Base-by-base conservation (phyloP, 2,329 filamentous ascomycete species). In the Paramyrothecium sp. region DNA sequence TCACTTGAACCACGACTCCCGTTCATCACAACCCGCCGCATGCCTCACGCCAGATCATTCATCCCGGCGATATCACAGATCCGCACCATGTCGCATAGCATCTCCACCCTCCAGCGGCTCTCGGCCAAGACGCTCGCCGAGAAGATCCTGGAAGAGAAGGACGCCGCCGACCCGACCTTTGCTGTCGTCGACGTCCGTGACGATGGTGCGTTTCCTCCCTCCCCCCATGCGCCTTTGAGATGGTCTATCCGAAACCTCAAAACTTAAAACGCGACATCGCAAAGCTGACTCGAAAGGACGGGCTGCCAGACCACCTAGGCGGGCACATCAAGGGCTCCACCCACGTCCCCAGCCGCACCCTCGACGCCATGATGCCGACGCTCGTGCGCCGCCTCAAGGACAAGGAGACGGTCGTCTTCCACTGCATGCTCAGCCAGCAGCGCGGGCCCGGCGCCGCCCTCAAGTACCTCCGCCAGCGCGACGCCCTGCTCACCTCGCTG, bases 381-480 rank as follows among this genome's bases (percentile, higher is more conserved):
- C 85, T 99, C n/a, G 81, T 96, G 13, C 86, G 91, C 56, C 87
- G 83, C 48, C 83, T 97, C 51, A 79, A 86, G 62, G 86, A 89
- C 69, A 92, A 92, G 73, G 85, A 95, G 56, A 89, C 83, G 12
- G 92, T 99, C 16, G 85, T 99, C 1, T 99, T 99, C 73, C 95
- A 99, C 77, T 99, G 95, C 75, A 90, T 91, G 19, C 79, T 98
- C 56, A 94, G 89, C 64, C 95, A 98, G 78, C 90, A 97, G 76
- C 83, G 95, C 1, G 95, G 95, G 0, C 95, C 95, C 0, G 84
- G 84, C 53, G 92, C 94, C 3, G 95, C 95, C 3, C 75, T 97
- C 64, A 81, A 83, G 67, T 98, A 97, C 72, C 65, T 93, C 59
- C 79, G 89, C 38, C 89, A 92, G 75, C 80, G 86, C 51, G 86